Evolutionary conservation across 2,329 filamentous ascomycete species (phyloP).

Genomic region (Aschersonia sp.): DNA sequence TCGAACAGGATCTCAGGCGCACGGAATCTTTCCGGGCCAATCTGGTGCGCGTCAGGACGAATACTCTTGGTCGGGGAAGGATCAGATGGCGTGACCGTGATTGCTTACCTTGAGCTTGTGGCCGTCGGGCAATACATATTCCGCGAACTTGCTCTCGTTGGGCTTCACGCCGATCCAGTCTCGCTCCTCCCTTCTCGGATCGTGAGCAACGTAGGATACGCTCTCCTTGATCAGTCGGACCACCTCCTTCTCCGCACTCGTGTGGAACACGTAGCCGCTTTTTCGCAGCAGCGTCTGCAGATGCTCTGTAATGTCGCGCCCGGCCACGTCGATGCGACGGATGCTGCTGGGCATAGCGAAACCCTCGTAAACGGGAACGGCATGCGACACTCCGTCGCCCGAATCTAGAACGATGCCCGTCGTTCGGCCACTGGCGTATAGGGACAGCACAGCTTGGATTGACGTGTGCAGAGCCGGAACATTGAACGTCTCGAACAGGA

Average conservation of each 20-base stretch:
- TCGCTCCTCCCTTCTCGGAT: constrained; percentile 90
- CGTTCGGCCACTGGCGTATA: constrained; percentile 91
- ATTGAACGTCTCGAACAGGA: constrained; percentile 98
- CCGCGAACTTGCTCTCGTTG: constrained; percentile 63
- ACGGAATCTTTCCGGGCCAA: constrained; percentile 87
- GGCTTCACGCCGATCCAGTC: constrained; percentile 77
- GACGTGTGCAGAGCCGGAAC: constrained; percentile 93
- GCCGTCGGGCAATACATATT: constrained; percentile 85
- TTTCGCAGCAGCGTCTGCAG: constrained; percentile 84
- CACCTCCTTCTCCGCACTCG: constrained; percentile 98
- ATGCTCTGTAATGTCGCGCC: constrained; percentile 90
- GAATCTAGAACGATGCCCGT: constrained; percentile 93
- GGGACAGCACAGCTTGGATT: constrained; percentile 88
- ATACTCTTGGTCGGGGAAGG: background rate
- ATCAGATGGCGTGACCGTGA: background rate
- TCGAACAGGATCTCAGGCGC: constrained; percentile 97
- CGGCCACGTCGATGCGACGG: constrained; percentile 88
- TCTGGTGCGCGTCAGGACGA: constrained; percentile 28
- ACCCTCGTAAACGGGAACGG: constrained; percentile 93
- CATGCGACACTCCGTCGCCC: constrained; percentile 92
- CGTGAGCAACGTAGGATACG: constrained; percentile 77
- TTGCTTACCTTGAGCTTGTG: constrained; percentile 69
- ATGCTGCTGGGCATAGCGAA: constrained; percentile 96
- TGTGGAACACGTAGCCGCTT: constrained; percentile 89
- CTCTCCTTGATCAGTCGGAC: constrained; percentile 95